Base-by-base conservation (phyloP, 345 rosid species). In the Hibiscus syriacus region DNA sequence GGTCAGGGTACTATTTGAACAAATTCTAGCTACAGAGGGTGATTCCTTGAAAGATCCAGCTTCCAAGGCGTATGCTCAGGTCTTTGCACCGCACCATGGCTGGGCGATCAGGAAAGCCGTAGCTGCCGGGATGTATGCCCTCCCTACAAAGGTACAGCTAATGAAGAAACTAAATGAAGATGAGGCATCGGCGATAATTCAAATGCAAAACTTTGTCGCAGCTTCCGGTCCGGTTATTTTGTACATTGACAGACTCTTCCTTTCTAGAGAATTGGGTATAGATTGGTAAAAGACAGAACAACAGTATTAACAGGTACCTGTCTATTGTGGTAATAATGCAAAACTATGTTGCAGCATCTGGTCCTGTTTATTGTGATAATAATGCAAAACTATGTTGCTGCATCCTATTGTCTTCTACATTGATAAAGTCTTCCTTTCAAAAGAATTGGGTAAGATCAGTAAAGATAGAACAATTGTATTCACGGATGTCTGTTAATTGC, bases 31-130 rank as follows among this genome's bases (percentile, higher is more conserved):
- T n/a, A n/a, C n/a, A n/a, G n/a, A 82, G 68, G 97, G 90, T 16
- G 77, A 86, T 68, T 93, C 97, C 27, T 74, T 93, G 49, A 86
- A 78, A 74, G 90, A 83, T 79, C 87, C 98, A 55, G 98, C 96
- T 63, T 82, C 98, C 20, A 87, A 82, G 81, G 92, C 97, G 38
- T 93, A 93, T 74, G 86, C 87, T 25, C 90, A 90, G 79, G 98
- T 90, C 68, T 85, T 93, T 71, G 92, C 92, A 68, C 94, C 94
- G 6, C 90, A 93, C 77, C 98, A 93, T 71, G 98, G 96, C 16
- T 90, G 97, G 98, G 89, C 86, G 52, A 87, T 93, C 68, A 80
- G 96, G 72, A 86, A 85, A 77, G 94, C 94, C 74, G 98, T 93
- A 70, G 84, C 84, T 69, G 84, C 92, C 14, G 97, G 98, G 67